Evolutionary conservation across 176 grass and related monocot genomes (phyloP).

Genomic region (Otatea glauca): DNA sequence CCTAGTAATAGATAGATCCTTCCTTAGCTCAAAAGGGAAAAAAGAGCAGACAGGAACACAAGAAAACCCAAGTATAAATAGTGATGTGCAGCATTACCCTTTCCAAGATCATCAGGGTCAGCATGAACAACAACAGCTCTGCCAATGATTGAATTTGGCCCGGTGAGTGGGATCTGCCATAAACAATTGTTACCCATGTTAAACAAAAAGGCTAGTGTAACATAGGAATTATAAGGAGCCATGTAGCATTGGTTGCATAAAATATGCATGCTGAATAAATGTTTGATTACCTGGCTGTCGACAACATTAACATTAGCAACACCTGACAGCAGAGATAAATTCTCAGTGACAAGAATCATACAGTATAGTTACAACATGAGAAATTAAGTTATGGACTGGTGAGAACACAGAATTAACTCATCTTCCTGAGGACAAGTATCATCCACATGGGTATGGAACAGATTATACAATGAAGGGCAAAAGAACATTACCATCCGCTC

Average conservation of each 20-base stretch:
- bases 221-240: neutral
- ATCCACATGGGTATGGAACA: neutral
- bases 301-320: slow-evolving; percentile 42
- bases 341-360: slow-evolving; percentile 18
- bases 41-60: neutral
- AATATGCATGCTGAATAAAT: neutral
- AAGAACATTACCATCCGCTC: slow-evolving; percentile 54
- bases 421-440: neutral
- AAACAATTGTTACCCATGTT: slow-evolving; percentile 28
- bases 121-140: slow-evolving; percentile 83
- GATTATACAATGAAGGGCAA: neutral
- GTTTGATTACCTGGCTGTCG: slow-evolving; percentile 39
- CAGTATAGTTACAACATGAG: neutral
- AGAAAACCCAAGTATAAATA: neutral
- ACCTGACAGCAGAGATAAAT: slow-evolving; percentile 31
- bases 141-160: slow-evolving; percentile 68
- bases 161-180: slow-evolving; percentile 63
- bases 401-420: neutral
- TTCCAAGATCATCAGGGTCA: slow-evolving; percentile 80
- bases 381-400: neutral
- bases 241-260: neutral
- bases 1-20: neutral
- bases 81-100: slow-evolving; percentile 53
- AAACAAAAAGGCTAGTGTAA: neutral
- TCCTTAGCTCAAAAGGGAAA: slow-evolving; percentile 21